Evolutionary conservation across 257 asterid genomes (phyloP).

Genomic region (Salvia miltiorrhiza): DNA sequence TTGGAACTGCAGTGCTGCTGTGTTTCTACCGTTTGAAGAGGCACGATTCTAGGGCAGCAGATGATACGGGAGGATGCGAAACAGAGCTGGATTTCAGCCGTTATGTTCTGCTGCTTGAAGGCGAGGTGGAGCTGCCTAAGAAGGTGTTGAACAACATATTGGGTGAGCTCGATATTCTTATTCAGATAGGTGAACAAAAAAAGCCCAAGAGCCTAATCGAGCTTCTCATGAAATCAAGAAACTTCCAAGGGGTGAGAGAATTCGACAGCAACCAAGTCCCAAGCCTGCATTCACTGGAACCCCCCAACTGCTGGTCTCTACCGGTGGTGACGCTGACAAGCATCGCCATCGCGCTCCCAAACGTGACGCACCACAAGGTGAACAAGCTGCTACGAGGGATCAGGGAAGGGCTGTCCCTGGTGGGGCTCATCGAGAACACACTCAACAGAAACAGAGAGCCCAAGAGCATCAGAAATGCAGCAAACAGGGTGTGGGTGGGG

Average conservation of each 20-base stretch:
- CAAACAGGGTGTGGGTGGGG: slow-evolving; percentile 29
- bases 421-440: slow-evolving; percentile 23
- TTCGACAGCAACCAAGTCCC: slow-evolving; percentile 16
- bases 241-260: slow-evolving; percentile 21
- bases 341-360: slow-evolving; percentile 37
- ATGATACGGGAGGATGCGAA: neutral
- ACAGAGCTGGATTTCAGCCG: slow-evolving; percentile 4
- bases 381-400: slow-evolving; percentile 13
- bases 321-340: slow-evolving; percentile 30
- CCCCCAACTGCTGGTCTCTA: slow-evolving; percentile 32
- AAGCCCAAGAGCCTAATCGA: slow-evolving; percentile 10
- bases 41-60: neutral
- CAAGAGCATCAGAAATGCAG: slow-evolving; percentile 27
- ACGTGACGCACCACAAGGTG: neutral
- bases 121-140: slow-evolving; percentile 17
- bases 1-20: neutral
- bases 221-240: slow-evolving; percentile 7
- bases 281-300: slow-evolving; percentile 23
- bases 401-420: slow-evolving; percentile 25
- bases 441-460: slow-evolving; percentile 12
- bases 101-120: slow-evolving; percentile 27
- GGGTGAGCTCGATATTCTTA: slow-evolving; percentile 11
- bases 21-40: neutral
- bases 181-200: slow-evolving; percentile 14
- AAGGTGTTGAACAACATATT: neutral